phyloP scores from a whole-genome alignment of 352 stramenopile genomes.

The Phytophthora megakarya region DNA sequence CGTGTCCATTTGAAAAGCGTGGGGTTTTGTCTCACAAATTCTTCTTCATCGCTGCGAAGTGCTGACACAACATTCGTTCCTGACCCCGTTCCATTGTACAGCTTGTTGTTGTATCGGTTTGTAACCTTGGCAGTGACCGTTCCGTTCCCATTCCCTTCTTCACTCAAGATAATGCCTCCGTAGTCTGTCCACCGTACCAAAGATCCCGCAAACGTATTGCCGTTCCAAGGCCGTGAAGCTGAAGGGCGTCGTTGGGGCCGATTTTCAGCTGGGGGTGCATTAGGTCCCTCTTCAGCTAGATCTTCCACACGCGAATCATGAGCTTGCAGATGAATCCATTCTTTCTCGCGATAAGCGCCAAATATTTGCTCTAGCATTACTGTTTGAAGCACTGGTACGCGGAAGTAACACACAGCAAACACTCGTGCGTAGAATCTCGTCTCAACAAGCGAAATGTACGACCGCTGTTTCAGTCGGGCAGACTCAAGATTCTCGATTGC shows the following conservation, averaged over 20 bases:
- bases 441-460: slow-evolving; percentile 65
- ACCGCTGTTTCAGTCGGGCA: slow-evolving; percentile 40
- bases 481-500: slow-evolving; percentile 66
- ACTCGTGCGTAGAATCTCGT: slow-evolving; percentile 69
- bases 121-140: slow-evolving; percentile 32
- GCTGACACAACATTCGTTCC: slow-evolving; percentile 27
- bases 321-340: slow-evolving; percentile 50
- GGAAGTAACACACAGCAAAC: slow-evolving; percentile 76
- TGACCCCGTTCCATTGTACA: slow-evolving; percentile 3
- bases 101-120: slow-evolving; percentile 37
- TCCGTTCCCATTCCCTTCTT: slow-evolving; percentile 37
- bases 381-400: slow-evolving; percentile 55
- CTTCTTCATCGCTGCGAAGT: slow-evolving; percentile 41
- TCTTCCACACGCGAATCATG: slow-evolving; percentile 36
- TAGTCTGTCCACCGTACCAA: slow-evolving; percentile 68
- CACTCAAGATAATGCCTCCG: slow-evolving; percentile 45
- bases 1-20: slow-evolving; percentile 66
- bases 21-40: slow-evolving; percentile 57
- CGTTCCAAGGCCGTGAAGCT: slow-evolving; percentile 52
- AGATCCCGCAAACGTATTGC: slow-evolving; percentile 57
- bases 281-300: slow-evolving; percentile 12
- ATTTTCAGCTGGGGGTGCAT: slow-evolving; percentile 6
- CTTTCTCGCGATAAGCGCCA: slow-evolving; percentile 50
- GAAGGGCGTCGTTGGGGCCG: slow-evolving; percentile 34
- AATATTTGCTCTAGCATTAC: slow-evolving; percentile 64